These are phyloP conservation scores for Hyaloscypha hepaticicola DNA, from an alignment of 495 filamentous ascomycete genomes.

Conservation along the genomic window DNA sequence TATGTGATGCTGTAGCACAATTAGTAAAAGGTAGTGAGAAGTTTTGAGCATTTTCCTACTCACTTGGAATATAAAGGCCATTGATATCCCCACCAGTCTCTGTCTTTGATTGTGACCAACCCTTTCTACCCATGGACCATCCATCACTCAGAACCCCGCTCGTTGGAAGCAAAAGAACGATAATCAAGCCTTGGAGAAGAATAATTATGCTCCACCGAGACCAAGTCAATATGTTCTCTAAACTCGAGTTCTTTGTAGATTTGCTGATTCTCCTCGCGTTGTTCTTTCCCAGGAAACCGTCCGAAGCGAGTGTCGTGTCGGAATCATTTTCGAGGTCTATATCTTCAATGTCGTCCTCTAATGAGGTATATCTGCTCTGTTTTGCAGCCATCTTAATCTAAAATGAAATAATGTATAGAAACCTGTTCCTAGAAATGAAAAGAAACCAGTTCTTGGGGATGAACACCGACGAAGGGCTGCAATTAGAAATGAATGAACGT, in stretches of 20 bases:
- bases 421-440: slow-evolving; percentile 7
- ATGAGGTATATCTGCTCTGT: slow-evolving; percentile 5
- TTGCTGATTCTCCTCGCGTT: not conserved
- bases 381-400: not conserved
- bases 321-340: slow-evolving; percentile 23
- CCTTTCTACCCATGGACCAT: not conserved
- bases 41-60: not conserved
- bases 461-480: not conserved
- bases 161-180: slow-evolving; percentile 22
- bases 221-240: slow-evolving; percentile 21
- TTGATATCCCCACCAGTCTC: slow-evolving; percentile 36
- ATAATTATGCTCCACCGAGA: slow-evolving; percentile 22
- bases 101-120: slow-evolving; percentile 13
- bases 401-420: not conserved
- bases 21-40: not conserved
- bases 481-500: not conserved
- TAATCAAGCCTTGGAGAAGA: slow-evolving; percentile 25
- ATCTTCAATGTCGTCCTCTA: slow-evolving; percentile 10
- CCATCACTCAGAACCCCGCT: slow-evolving; percentile 14
- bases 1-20: slow-evolving; percentile 24
- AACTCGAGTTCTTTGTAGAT: not conserved
- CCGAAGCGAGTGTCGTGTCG: slow-evolving; percentile 24
- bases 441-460: slow-evolving; percentile 5
- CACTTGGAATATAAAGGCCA: slow-evolving; percentile 34
- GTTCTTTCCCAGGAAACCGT: slow-evolving; percentile 14